phyloP scores from a whole-genome alignment of 352 stramenopile genomes.

The Pythium phragmiticola region DNA sequence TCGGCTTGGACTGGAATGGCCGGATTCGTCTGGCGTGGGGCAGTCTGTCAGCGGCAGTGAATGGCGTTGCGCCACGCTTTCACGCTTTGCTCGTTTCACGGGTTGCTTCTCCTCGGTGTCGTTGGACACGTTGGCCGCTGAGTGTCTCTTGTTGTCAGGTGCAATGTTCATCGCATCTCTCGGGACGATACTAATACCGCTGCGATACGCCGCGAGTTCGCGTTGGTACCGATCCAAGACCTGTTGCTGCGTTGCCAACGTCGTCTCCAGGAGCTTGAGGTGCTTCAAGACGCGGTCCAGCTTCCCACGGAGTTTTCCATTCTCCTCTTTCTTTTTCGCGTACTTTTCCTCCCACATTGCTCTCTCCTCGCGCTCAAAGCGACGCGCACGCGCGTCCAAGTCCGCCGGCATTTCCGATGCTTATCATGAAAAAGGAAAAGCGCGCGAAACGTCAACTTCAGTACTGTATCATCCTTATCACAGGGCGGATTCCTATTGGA shows the following conservation, averaged over 20 bases:
- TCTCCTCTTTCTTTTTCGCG: conserved; percentile 41
- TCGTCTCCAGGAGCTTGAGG: conserved; percentile 64
- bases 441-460: background rate
- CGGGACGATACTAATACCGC: background rate
- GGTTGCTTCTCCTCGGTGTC: background rate
- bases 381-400: conserved; percentile 14
- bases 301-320: conserved; percentile 43
- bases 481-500: background rate
- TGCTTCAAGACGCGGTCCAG: conserved; percentile 39
- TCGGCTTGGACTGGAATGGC: conserved; percentile 3
- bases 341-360: conserved; percentile 46
- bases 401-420: background rate
- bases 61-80: background rate
- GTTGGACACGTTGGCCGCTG: background rate
- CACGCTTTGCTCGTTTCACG: background rate
- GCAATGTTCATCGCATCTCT: background rate
- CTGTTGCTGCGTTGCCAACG: conserved; percentile 66
- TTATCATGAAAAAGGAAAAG: conserved; percentile 1
- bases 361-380: conserved; percentile 9
- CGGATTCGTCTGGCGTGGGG: background rate
- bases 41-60: conserved; percentile 9
- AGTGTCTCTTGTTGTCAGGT: background rate
- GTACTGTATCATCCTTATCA: background rate
- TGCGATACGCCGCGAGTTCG: conserved; percentile 27
- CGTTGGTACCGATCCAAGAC: conserved; percentile 69